Conservation (phyloP, 257 asterid species). For the Leptodermis oblonga region DNA sequence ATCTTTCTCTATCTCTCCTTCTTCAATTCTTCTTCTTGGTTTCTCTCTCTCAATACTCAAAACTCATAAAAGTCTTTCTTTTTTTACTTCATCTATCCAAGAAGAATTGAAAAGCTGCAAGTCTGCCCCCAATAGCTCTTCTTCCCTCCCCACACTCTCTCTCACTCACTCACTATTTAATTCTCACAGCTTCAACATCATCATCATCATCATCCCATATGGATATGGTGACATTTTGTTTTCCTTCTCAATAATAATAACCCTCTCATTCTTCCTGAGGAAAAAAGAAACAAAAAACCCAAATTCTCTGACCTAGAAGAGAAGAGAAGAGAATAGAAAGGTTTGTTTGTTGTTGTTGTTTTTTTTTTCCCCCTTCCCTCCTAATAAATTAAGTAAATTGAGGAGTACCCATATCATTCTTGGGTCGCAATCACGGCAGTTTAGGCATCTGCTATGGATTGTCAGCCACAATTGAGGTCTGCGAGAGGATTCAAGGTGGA, state of each 20-base stretch:
- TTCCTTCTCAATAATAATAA: not conserved
- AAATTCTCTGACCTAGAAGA: slow-evolving; percentile 13
- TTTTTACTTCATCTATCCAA: slow-evolving; percentile 30
- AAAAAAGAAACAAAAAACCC: not conserved
- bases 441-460: slow-evolving; percentile 50
- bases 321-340: too few species aligned
- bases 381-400: slow-evolving; percentile 2
- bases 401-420: slow-evolving; percentile 28
- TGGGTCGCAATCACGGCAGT: slow-evolving; percentile 35
- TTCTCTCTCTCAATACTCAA: not conserved
- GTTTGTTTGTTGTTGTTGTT: too few species aligned
- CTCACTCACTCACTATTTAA: too few species aligned
- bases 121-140: slow-evolving; percentile 1
- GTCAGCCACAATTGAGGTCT: slow-evolving; percentile 37
- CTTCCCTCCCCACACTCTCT: not conserved
- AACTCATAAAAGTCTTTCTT: slow-evolving; percentile 37
- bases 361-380: too few species aligned
- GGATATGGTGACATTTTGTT: not conserved
- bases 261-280: slow-evolving; percentile 4
- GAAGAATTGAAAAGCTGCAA: slow-evolving; percentile 37
- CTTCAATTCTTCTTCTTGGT: not conserved
- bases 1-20: not conserved
- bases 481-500: slow-evolving; percentile 21
- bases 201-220: not conserved
- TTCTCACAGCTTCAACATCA: too few species aligned